These are phyloP conservation scores for Paramecium caudatum DNA, from an alignment of 73 alveolate species.

Conservation along the genomic window DNA sequence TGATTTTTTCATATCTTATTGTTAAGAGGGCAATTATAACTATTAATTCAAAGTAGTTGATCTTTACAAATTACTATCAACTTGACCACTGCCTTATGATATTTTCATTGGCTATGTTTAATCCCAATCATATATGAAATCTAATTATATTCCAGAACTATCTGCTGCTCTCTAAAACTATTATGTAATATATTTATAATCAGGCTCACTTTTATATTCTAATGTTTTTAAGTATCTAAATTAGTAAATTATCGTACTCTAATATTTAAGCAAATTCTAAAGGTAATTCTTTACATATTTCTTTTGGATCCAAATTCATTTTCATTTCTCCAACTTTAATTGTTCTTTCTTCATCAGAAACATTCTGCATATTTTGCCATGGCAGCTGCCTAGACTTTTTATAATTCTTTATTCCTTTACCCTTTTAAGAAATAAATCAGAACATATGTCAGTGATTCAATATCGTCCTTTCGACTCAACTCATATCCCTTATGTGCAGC, in stretches of 20 bases:
- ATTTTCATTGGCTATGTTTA: background rate
- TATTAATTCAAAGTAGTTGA: background rate
- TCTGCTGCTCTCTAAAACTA: constrained; percentile 32
- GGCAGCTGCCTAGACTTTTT: constrained; percentile 74
- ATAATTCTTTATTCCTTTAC: background rate
- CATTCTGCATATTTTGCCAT: constrained; percentile 76
- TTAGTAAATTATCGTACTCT: background rate
- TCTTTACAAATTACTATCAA: background rate
- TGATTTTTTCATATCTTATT: background rate
- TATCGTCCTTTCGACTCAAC: constrained; percentile 89
- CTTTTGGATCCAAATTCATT: constrained; percentile 50
- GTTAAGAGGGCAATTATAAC: background rate
- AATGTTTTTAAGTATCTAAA: background rate
- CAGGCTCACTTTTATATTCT: constrained; percentile 11
- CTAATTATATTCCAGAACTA: background rate
- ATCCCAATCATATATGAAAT: constrained; percentile 36
- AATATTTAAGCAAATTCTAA: constrained; percentile 39
- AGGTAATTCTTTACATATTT: constrained; percentile 72
- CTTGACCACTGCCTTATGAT: background rate
- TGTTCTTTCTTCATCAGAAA: constrained; percentile 75
- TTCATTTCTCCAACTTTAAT: constrained; percentile 71
- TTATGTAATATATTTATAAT: background rate
- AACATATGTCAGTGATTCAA: constrained; percentile 86
- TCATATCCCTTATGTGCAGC: constrained; percentile 92
- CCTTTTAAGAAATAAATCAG: constrained; percentile 83